Percentiles rank a stretch among this genome's conserved stretches.
Conservation (phyloP, 2,329 filamentous ascomycete species). For the Ophiostoma sp. region DNA sequence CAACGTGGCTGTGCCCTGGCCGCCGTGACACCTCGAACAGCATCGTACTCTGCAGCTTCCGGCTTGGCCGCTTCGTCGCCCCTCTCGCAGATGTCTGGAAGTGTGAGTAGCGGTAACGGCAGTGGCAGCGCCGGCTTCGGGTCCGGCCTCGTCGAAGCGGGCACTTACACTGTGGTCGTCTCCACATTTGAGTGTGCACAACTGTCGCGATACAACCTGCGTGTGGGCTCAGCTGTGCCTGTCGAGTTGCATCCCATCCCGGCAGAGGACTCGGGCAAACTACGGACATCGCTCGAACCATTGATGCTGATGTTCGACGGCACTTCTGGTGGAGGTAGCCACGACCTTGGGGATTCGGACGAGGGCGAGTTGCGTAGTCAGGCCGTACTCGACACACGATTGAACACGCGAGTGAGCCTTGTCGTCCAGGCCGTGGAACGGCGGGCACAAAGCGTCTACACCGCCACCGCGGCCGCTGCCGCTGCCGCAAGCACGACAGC, state of each 20-base stretch:
- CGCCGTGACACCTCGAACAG: conserved; percentile 45
- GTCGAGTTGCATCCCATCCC: conserved; percentile 62
- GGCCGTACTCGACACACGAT: conserved; percentile 43
- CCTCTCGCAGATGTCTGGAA: background rate
- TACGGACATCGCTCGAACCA: conserved; percentile 60
- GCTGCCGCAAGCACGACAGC: conserved; percentile 37
- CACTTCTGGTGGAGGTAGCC: background rate
- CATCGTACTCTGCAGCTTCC: background rate
- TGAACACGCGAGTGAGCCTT: conserved; percentile 62
- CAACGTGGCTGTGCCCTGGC: conserved; percentile 74
- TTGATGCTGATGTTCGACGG: conserved; percentile 40
- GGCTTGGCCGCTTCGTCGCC: conserved; percentile 33
- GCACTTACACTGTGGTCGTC: conserved; percentile 83
- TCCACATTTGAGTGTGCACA: conserved; percentile 87
- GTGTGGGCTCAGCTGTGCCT: conserved; percentile 63
- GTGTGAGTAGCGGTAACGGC: conserved; percentile 20
- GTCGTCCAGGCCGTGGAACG: conserved; percentile 39
- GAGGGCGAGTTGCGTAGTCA: conserved; percentile 42
- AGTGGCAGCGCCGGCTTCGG: conserved; percentile 29
- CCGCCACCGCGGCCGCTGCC: conserved; percentile 32
- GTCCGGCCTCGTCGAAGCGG: conserved; percentile 57
- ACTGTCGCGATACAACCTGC: conserved; percentile 70
- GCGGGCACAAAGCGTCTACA: conserved; percentile 29
- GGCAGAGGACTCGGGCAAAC: conserved; percentile 71
- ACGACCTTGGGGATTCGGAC: conserved; percentile 27